Percentiles rank a stretch among this genome's conserved stretches.
These are phyloP conservation scores for Picea abies DNA, from an alignment of 83 land plant species.

Conservation along the genomic window DNA sequence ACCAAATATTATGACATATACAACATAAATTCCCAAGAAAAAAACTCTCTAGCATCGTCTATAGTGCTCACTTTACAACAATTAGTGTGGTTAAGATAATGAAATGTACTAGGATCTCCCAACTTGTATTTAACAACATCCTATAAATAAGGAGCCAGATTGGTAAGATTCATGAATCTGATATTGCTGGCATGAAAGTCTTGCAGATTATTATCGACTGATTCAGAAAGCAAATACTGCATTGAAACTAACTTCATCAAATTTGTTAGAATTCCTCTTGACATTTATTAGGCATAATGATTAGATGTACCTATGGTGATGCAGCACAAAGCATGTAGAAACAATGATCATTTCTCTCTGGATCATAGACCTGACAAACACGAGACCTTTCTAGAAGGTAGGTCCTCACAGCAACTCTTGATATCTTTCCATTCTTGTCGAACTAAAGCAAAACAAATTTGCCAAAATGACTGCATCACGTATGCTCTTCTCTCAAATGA, in stretches of 20 bases:
- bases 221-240: background rate
- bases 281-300: background rate
- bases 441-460: slow-evolving; percentile 98
- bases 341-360: slow-evolving; percentile 95
- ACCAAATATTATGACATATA: background rate
- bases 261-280: too few relatives aligned
- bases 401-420: slow-evolving; percentile 94
- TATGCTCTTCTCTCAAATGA: background rate
- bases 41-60: slow-evolving; percentile 72
- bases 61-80: slow-evolving; percentile 80
- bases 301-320: slow-evolving; percentile 50
- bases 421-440: slow-evolving; percentile 86
- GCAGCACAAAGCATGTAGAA: slow-evolving; percentile 97
- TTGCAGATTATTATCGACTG: background rate
- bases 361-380: slow-evolving; percentile 93
- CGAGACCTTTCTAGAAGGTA: slow-evolving; percentile 97
- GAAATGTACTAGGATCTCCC: slow-evolving; percentile 73
- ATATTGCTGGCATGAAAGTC: background rate
- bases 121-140: slow-evolving; percentile 81
- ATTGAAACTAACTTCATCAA: background rate
- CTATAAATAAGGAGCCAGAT: slow-evolving; percentile 32
- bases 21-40: background rate
- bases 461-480: slow-evolving; percentile 84
- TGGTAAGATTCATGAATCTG: slow-evolving; percentile 4
- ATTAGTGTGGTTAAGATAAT: slow-evolving; percentile 84